Conservation (phyloP, 1,284 basidiomycete genomes). For the Veloboletus limbatus region DNA sequence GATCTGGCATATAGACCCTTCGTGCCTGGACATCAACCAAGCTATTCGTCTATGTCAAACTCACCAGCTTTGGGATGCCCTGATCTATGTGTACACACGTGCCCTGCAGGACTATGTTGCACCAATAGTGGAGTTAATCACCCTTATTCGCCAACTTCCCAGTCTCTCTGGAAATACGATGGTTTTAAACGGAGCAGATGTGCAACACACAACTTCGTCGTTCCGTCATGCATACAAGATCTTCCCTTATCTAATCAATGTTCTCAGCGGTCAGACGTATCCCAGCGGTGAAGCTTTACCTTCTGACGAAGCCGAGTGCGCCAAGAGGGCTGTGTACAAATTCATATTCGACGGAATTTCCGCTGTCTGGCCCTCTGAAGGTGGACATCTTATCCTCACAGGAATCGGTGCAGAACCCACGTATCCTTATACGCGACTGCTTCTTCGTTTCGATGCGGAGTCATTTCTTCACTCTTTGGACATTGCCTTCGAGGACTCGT, state of each 20-base stretch:
- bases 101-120: constrained; percentile 88
- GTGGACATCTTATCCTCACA: constrained; percentile 71
- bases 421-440: constrained; percentile 85
- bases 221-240: constrained; percentile 84
- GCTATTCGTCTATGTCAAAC: constrained; percentile 83
- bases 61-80: constrained; percentile 86
- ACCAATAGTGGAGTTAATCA: constrained; percentile 84
- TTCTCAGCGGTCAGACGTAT: constrained; percentile 84
- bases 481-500: constrained; percentile 91
- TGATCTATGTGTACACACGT: constrained; percentile 91
- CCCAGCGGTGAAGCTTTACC: constrained; percentile 78
- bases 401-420: constrained; percentile 70
- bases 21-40: constrained; percentile 92
- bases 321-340: constrained; percentile 70
- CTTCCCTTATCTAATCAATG: constrained; percentile 86
- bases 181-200: constrained; percentile 10
- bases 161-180: constrained; percentile 16
- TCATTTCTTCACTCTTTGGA: constrained; percentile 94
- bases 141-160: constrained; percentile 68
- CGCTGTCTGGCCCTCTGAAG: constrained; percentile 76
- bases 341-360: constrained; percentile 87
- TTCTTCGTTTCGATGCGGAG: constrained; percentile 91
- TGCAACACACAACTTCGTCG: constrained; percentile 36
- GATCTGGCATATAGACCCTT: constrained; percentile 95
- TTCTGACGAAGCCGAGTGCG: constrained; percentile 51